These are phyloP conservation scores for Apiospora kogelbergensis DNA, from an alignment of 2,329 filamentous ascomycete species.

Conservation along the genomic window DNA sequence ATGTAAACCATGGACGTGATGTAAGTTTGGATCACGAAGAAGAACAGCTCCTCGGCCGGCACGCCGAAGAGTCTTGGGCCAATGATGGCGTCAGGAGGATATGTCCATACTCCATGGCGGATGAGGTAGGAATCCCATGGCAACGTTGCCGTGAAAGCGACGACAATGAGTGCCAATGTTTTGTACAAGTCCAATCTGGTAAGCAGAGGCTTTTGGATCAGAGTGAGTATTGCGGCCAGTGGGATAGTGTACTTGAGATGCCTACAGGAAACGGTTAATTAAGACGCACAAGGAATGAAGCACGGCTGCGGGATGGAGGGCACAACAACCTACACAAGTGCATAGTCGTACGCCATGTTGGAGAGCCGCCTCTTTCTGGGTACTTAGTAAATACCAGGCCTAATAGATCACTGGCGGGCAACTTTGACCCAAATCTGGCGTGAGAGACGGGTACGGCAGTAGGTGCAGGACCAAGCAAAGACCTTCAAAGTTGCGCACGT, in stretches of 20 bases:
- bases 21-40: slow-evolving; percentile 77
- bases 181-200: slow-evolving; percentile 64
- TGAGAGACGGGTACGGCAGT: neutral
- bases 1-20: slow-evolving; percentile 69
- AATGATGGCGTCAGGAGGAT: slow-evolving; percentile 63
- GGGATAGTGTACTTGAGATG: slow-evolving; percentile 69
- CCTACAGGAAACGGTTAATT: slow-evolving; percentile 36
- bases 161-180: slow-evolving; percentile 56
- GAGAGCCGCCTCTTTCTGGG: neutral
- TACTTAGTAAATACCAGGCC: slow-evolving; percentile 1
- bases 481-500: neutral
- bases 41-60: slow-evolving; percentile 72
- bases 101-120: slow-evolving; percentile 67
- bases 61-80: slow-evolving; percentile 65
- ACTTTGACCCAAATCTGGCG: neutral
- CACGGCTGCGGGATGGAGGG: neutral
- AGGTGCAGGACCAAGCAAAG: neutral
- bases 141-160: slow-evolving; percentile 67
- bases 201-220: slow-evolving; percentile 60
- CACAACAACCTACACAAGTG: slow-evolving; percentile 54
- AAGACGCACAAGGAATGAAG: neutral
- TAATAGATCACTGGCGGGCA: slow-evolving; percentile 1
- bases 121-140: slow-evolving; percentile 80
- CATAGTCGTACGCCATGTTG: slow-evolving; percentile 60
- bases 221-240: slow-evolving; percentile 56